phyloP scores from a whole-genome alignment of 306 rosid species.

The Lathyrus sativus region DNA sequence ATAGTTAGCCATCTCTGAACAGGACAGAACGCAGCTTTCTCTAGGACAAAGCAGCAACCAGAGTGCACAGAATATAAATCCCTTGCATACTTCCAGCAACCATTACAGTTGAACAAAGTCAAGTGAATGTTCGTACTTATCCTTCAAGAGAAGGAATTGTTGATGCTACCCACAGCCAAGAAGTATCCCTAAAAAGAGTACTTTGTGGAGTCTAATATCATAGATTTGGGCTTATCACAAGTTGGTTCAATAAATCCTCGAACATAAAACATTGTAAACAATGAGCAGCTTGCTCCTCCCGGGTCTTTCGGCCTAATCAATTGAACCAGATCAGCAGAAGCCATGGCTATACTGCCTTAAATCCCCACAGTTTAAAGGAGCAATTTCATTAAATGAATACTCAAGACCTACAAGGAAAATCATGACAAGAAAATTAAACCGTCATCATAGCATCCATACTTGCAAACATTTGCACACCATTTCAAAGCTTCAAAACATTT shows the following conservation, averaged over 20 bases:
- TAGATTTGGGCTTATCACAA: slow-evolving; percentile 52
- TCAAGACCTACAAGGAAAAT: too few relatives aligned
- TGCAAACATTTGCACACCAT: too few relatives aligned
- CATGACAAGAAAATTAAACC: too few relatives aligned
- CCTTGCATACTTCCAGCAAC: slow-evolving; percentile 45
- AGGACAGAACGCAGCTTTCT: slow-evolving; percentile 43
- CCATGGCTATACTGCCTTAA: slow-evolving; percentile 78
- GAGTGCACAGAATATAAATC: slow-evolving; percentile 46
- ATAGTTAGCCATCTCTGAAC: slow-evolving; percentile 48
- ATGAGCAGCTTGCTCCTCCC: slow-evolving; percentile 64
- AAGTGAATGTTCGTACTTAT: slow-evolving; percentile 49
- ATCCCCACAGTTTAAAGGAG: slow-evolving; percentile 51
- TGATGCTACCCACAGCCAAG: slow-evolving; percentile 49
- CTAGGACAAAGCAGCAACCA: slow-evolving; percentile 54
- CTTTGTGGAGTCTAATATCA: too few relatives aligned
- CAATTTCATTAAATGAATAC: too few relatives aligned
- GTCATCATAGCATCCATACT: too few relatives aligned
- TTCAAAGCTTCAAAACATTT: too few relatives aligned
- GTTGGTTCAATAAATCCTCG: slow-evolving; percentile 55
- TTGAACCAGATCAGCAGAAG: slow-evolving; percentile 73
- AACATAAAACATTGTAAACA: slow-evolving; percentile 50
- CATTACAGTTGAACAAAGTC: slow-evolving; percentile 54
- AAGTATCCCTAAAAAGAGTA: slow-evolving; percentile 47
- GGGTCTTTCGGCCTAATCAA: slow-evolving; percentile 69
- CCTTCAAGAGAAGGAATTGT: slow-evolving; percentile 50